phyloP scores from a whole-genome alignment of 495 filamentous ascomycete genomes.

The Cercophora samala region DNA sequence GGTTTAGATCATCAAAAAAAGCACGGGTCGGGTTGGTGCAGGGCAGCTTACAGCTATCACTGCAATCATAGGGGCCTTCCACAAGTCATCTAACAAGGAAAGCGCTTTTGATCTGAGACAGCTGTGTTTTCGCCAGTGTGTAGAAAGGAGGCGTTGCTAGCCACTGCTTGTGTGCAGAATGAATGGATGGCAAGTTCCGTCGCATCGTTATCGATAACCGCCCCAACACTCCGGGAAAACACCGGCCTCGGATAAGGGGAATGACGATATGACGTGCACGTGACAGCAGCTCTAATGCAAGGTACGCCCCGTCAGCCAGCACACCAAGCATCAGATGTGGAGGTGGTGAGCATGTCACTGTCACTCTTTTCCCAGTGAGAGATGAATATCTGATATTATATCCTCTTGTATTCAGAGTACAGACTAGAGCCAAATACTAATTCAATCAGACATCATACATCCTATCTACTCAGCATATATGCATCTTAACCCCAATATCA shows the following conservation, averaged over 20 bases:
- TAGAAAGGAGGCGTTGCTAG: constrained; percentile 5
- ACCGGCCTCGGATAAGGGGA: not conserved
- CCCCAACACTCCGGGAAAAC: not conserved
- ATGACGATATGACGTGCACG: not conserved
- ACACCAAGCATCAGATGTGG: not conserved
- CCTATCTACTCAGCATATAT: too few species aligned
- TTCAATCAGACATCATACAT: too few species aligned
- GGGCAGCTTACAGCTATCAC: constrained; percentile 7
- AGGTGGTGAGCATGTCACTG: not conserved
- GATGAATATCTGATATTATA: too few species aligned
- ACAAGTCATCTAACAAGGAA: not conserved
- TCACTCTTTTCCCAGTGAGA: too few species aligned
- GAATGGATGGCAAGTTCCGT: constrained; percentile 6
- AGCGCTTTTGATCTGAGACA: not conserved
- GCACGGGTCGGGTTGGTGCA: not conserved
- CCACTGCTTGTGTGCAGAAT: constrained; percentile 5
- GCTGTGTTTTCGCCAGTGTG: not conserved
- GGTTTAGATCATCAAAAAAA: constrained; percentile 9
- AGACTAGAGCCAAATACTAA: too few species aligned
- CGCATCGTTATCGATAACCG: not conserved
- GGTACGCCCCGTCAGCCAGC: not conserved
- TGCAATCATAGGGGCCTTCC: constrained; percentile 1
- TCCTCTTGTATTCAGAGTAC: too few species aligned
- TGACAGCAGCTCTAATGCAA: not conserved
- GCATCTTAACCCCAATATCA: too few species aligned